Evolutionary conservation across 371 early-diverging fungal species (phyloP), one percentile per base, ranked within the genome.

Genomic region (Mucor racemosus): DNA sequence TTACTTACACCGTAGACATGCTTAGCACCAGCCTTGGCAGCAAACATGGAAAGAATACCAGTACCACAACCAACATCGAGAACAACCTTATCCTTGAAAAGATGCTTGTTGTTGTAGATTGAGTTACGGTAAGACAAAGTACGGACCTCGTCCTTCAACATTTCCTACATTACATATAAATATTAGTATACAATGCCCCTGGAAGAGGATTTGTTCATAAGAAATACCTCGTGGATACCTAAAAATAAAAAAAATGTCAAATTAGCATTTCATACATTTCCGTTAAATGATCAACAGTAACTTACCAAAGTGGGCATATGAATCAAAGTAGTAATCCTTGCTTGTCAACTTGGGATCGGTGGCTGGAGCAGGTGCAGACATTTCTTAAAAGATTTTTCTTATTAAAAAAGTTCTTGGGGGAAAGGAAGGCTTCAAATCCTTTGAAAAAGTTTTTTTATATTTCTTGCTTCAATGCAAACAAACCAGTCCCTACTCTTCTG

Each of bases 1-100:
- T 26, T 38, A 80, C 83, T 74, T 85, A 94, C 94, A 65, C 95
- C 95, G 77, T 93, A 93, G 33, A 95, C 95, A 75, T 93, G 90
- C 76, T 91, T 90, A 55, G 99, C 99, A 21, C 99, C 80, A 31
- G 97, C 90, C 81, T 92, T 94, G 58, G 98, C 97, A n/a, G 97
- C 97, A 84, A 99, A 99, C 97, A 99, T 97, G 69, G 94, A 94
- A 57, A 97, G 84, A 65, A 97, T 97, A 61, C 95, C 98, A 34
- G 98, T 99, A 66, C 99, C 99, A 70, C 99, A 98, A 60, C 99
- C 99, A 40, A 99, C 97, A 80, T 99, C 99, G 55, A 99, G 88
- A 36, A 99, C 99, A 59, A 97, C 86, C 88, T 99, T 99, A 81
- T 91, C 95, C 78, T 95, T 90, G 88, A 99, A 98, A 56, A 94